Percentiles rank a stretch among this genome's conserved stretches.
phyloP scores from a whole-genome alignment of 805 yeast species.

The Lachancea quebecensis region DNA sequence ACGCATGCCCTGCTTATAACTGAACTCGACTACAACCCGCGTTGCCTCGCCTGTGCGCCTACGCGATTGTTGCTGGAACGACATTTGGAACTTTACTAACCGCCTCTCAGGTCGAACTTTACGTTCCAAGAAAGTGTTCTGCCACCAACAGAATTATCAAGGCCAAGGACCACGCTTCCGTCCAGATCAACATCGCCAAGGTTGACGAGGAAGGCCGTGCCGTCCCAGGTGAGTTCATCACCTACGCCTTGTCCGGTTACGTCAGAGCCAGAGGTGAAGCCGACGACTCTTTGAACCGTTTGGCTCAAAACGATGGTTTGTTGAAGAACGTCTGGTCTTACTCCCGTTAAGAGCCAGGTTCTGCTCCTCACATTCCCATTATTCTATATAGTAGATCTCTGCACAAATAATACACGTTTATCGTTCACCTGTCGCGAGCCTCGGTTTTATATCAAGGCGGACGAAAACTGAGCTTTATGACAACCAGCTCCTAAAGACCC shows the following conservation, averaged over 20 bases:
- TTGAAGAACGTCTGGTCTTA: conserved; percentile 92
- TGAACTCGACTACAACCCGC: too few species aligned
- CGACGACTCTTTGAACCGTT: conserved; percentile 98
- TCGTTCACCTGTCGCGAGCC: conserved; percentile 1
- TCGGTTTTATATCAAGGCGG: background rate
- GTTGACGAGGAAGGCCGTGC: conserved; percentile 96
- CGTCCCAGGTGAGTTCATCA: conserved; percentile 80
- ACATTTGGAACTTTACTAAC: conserved; percentile 17
- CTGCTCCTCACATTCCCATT: background rate
- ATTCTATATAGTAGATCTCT: conserved; percentile 6
- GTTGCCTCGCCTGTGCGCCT: background rate
- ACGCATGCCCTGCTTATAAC: too few species aligned
- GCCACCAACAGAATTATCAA: conserved; percentile 99
- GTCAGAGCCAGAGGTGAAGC: conserved; percentile 99
- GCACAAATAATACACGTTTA: conserved; percentile 8
- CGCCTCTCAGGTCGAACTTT: conserved; percentile 81
- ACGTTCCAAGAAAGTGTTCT: conserved; percentile 99
- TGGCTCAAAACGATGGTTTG: conserved; percentile 97
- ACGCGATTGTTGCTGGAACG: background rate
- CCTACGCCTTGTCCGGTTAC: conserved; percentile 96
- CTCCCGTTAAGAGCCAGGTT: conserved; percentile 60
- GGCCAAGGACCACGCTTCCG: conserved; percentile 99
- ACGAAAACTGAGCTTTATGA: background rate
- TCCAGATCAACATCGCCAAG: conserved; percentile 97
- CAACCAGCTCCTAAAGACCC: too few species aligned